A percentile compares a stretch with the other conserved stretches of the same genome.
Evolutionary conservation across 108 stramenopile species (phyloP).

Genomic region (Asterionellopsis glacialis): DNA sequence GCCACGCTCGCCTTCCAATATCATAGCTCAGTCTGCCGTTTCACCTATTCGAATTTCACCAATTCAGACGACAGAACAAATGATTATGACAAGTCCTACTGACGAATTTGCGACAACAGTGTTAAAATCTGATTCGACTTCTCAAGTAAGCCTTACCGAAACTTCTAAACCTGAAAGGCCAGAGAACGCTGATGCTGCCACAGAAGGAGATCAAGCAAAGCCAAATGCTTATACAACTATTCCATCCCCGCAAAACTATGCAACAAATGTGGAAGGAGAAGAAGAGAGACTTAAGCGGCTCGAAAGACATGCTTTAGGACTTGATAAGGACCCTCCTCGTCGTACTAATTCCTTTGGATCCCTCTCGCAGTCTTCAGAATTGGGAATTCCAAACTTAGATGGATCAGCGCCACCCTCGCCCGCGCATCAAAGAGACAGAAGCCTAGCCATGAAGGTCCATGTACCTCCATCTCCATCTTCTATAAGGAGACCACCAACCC

Average conservation of each 20-base stretch:
- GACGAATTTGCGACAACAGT: too few relatives aligned
- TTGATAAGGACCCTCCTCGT: background rate
- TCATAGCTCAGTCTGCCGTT: slow-evolving; percentile 1
- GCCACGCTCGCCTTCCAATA: background rate
- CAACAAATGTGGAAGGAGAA: background rate
- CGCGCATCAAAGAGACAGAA: too few relatives aligned
- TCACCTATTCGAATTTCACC: slow-evolving; percentile 10
- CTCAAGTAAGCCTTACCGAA: too few relatives aligned
- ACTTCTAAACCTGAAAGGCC: slow-evolving; percentile 6
- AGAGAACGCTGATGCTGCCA: too few relatives aligned
- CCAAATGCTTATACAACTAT: too few relatives aligned
- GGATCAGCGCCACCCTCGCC: too few relatives aligned
- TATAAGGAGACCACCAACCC: background rate
- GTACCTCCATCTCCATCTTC: background rate
- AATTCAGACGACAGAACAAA: background rate
- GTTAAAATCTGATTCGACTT: too few relatives aligned
- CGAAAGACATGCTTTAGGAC: background rate
- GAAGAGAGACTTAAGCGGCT: background rate
- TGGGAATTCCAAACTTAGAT: too few relatives aligned
- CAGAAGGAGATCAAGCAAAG: too few relatives aligned
- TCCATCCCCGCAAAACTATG: too few relatives aligned
- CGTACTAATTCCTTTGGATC: background rate
- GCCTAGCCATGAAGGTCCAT: background rate
- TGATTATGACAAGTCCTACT: background rate
- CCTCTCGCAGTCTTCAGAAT: too few relatives aligned